A percentile compares a stretch with the other conserved stretches of the same genome.
phyloP scores from a whole-genome alignment of 495 filamentous ascomycete species.

The Aspergillus sclerotioniger region DNA sequence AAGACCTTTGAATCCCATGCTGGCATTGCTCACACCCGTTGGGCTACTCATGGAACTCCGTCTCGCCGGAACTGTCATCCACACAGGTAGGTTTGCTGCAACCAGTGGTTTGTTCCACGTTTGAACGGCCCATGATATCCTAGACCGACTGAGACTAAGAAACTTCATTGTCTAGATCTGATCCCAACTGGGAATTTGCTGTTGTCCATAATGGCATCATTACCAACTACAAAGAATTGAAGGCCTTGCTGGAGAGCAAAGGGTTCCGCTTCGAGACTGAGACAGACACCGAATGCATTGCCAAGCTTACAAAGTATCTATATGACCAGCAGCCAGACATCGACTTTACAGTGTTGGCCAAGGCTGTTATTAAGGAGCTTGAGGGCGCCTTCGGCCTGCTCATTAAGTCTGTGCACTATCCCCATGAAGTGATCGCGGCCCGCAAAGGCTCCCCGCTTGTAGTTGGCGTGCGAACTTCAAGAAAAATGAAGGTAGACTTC shows the following conservation, averaged over 20 bases:
- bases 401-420: slow-evolving; percentile 97
- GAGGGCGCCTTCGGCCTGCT: slow-evolving; percentile 96
- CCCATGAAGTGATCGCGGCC: slow-evolving; percentile 95
- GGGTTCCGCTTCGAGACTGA: slow-evolving; percentile 98
- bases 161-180: slow-evolving; percentile 48
- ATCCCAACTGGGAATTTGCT: slow-evolving; percentile 90
- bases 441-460: slow-evolving; percentile 97
- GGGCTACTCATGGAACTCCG: slow-evolving; percentile 95
- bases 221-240: slow-evolving; percentile 99
- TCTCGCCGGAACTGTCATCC: slow-evolving; percentile 96
- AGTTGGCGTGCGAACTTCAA: slow-evolving; percentile 89
- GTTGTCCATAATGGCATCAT: slow-evolving; percentile 99
- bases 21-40: slow-evolving; percentile 97
- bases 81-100: slow-evolving; percentile 68
- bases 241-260: slow-evolving; percentile 86
- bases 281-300: slow-evolving; percentile 98
- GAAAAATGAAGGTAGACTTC: slow-evolving; percentile 99
- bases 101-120: not conserved
- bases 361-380: slow-evolving; percentile 96
- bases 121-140: not conserved
- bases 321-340: slow-evolving; percentile 94
- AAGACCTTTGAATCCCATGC: slow-evolving; percentile 96
- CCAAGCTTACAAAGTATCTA: slow-evolving; percentile 96
- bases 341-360: slow-evolving; percentile 92
- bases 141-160: not conserved